Conservation (phyloP, 75 land plant species). For the Picea sitchensis region DNA sequence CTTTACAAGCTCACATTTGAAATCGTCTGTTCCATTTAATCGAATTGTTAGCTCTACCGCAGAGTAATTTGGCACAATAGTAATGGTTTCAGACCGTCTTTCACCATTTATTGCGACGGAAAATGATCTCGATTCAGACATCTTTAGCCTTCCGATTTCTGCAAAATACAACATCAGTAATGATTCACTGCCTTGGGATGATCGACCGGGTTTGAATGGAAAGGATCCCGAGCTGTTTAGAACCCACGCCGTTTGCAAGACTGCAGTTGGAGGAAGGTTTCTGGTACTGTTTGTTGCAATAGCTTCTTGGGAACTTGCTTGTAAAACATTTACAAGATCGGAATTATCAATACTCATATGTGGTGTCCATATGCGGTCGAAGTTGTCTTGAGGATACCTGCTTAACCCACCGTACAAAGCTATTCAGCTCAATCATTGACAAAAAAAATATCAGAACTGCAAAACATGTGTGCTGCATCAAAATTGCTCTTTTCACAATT, state of each 20-base stretch:
- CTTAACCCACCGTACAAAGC: too few species aligned
- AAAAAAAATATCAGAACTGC: too few species aligned
- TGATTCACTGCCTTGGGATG: too few species aligned
- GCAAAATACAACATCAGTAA: slow-evolving; percentile 1
- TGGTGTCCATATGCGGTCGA: background rate
- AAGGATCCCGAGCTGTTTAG: too few species aligned
- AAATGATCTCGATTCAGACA: background rate
- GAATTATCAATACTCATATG: too few species aligned
- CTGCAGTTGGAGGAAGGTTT: background rate
- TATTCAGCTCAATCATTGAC: too few species aligned
- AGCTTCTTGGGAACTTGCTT: background rate
- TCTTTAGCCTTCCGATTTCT: background rate
- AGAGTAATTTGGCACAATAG: background rate
- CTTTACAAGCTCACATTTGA: background rate
- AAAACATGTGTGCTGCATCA: too few species aligned
- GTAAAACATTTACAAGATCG: too few species aligned
- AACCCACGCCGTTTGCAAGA: background rate
- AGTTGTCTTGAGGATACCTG: slow-evolving; percentile 2
- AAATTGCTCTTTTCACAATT: too few species aligned
- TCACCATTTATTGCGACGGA: background rate
- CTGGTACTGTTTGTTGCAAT: background rate
- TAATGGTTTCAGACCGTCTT: background rate
- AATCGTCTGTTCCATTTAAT: too few species aligned
- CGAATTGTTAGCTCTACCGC: background rate
- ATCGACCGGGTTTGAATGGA: too few species aligned